Evolutionary conservation across 2,329 filamentous ascomycete genomes (phyloP), one percentile per base, ranked within the genome.

Genomic region (Alternaria sp.): DNA sequence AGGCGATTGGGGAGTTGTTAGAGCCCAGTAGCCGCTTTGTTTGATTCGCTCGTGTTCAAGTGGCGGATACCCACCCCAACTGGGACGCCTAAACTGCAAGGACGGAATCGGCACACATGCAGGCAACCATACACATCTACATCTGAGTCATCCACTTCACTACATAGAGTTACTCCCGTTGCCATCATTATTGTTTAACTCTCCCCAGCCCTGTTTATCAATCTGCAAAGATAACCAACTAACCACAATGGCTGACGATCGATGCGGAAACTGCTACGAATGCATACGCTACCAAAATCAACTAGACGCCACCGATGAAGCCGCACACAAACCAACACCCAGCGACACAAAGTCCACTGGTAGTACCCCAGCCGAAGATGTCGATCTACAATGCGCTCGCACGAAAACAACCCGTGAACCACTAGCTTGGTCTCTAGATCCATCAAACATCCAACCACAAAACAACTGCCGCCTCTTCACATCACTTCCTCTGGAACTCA

Each of bases 361-460:
- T 36, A 15, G 10, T 4, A 23, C 28, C 19, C 9, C 28, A 19
- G 30, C 36, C n/a, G 12, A 46, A 11, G 1, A 28, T 7, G 43
- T 19, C 21, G 7, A 19, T 13, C 9, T 28, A 21, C 6, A n/a
- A 46, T 61, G 36, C 25, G 19, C 45, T 2, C 23, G 45, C 13
- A 12, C 21, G 4, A 12, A n/a, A 19, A 17, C 3, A 12, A 65
- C 57, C 45, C 52, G 59, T 6, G 66, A 71, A 21, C 70, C 70
- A 2, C 62, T 71, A 4, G 70, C 70, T 17, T 72, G 68, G 70
- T 68, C 59, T 6, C 50, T 71, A 2, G 49, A 61, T 2, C 11
- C 57, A 7, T 43, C 46, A 7, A 17, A 44, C 3, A 21, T 62
- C 8, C 30, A 50, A 5, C 23, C 51, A 6, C 69, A 74, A 10